phyloP scores from a whole-genome alignment of 805 yeast species.

The Starmerella lactis-condensi region DNA sequence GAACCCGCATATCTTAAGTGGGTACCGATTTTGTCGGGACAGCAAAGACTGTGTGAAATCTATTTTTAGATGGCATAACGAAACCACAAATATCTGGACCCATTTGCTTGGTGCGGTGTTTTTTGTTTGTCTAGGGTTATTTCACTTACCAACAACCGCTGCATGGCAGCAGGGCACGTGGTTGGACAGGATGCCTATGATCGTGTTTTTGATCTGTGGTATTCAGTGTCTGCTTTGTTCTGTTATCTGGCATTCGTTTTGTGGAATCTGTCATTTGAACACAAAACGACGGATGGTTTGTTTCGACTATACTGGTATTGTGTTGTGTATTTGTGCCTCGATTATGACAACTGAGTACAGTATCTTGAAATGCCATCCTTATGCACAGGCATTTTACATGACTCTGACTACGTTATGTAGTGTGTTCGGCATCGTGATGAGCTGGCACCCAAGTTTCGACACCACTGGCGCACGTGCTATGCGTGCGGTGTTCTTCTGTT shows the following conservation, averaged over 20 bases:
- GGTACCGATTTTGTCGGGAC: constrained; percentile 63
- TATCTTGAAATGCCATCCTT: constrained; percentile 44
- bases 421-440: constrained; percentile 49
- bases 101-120: constrained; percentile 55
- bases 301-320: constrained; percentile 86
- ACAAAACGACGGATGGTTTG: constrained; percentile 69
- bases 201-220: constrained; percentile 51
- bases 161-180: constrained; percentile 29
- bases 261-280: constrained; percentile 46
- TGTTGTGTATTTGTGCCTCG: constrained; percentile 74
- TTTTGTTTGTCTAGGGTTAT: constrained; percentile 36
- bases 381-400: constrained; percentile 34
- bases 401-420: constrained; percentile 50
- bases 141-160: constrained; percentile 45
- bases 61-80: constrained; percentile 56
- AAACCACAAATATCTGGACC: constrained; percentile 84
- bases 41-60: constrained; percentile 43
- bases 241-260: constrained; percentile 79
- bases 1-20: constrained; percentile 64
- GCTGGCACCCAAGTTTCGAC: constrained; percentile 89
- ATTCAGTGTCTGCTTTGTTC: constrained; percentile 63
- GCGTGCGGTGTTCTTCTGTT: constrained; percentile 61
- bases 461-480: constrained; percentile 65
- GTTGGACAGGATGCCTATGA: constrained; percentile 36
- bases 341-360: constrained; percentile 73